Percentiles rank a stretch among this genome's conserved stretches.
phyloP scores from a whole-genome alignment of 1,284 basidiomycete species.

The Marasmius fiardii region DNA sequence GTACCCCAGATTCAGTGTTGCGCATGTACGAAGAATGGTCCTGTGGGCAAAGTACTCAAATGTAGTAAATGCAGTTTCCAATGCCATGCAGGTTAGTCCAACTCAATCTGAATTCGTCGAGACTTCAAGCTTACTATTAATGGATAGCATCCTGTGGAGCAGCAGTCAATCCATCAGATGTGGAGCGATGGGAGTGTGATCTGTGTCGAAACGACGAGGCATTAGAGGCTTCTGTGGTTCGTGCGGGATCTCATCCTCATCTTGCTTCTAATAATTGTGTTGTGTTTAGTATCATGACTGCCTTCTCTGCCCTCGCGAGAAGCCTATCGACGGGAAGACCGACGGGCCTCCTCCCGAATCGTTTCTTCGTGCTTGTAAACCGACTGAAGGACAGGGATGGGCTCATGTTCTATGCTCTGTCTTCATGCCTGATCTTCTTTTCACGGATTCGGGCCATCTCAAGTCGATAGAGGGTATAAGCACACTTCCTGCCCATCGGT shows the following conservation, averaged over 20 bases:
- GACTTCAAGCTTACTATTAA: slow-evolving; percentile 6
- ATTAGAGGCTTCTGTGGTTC: slow-evolving; percentile 73
- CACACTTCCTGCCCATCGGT: slow-evolving; percentile 62
- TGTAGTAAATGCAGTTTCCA: slow-evolving; percentile 78
- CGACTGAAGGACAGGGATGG: slow-evolving; percentile 94
- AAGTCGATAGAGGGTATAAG: slow-evolving; percentile 87
- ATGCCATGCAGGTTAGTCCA: slow-evolving; percentile 63
- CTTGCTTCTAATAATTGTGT: slow-evolving; percentile 6
- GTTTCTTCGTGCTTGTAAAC: slow-evolving; percentile 84
- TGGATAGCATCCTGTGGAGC: slow-evolving; percentile 64
- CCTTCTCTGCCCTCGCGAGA: slow-evolving; percentile 65
- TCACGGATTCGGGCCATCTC: slow-evolving; percentile 70
- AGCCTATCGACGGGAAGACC: slow-evolving; percentile 46
- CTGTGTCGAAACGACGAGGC: slow-evolving; percentile 79
- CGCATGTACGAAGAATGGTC: slow-evolving; percentile 73
- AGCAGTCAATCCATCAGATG: slow-evolving; percentile 52
- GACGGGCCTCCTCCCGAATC: slow-evolving; percentile 48
- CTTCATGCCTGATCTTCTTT: slow-evolving; percentile 82
- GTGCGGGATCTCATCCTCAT: slow-evolving; percentile 19
- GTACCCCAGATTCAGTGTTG: slow-evolving; percentile 69
- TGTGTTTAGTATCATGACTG: slow-evolving; percentile 62
- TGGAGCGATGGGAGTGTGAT: slow-evolving; percentile 81
- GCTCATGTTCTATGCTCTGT: slow-evolving; percentile 88
- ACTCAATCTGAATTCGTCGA: neutral
- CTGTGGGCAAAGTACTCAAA: slow-evolving; percentile 71